Percentiles rank a stretch among this genome's conserved stretches.
phyloP scores from a whole-genome alignment of 1,284 basidiomycete species.

The Austroboletus niveus region DNA sequence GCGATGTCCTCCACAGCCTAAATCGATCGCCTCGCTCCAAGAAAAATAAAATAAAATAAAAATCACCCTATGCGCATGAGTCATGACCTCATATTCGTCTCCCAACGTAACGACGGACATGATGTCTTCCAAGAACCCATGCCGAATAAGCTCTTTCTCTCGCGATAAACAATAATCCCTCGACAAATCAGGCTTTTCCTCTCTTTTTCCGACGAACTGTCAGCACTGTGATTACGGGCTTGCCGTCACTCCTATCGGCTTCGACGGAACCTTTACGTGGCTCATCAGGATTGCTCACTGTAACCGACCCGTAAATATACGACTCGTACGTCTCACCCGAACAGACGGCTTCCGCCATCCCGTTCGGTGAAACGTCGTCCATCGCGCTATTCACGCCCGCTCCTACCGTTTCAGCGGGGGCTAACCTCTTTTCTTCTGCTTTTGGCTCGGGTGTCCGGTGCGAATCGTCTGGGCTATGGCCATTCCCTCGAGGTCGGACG shows the following conservation, averaged over 20 bases:
- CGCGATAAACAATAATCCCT: slow-evolving; percentile 11
- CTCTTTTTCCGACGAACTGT: slow-evolving; percentile 62
- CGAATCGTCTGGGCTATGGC: slow-evolving; percentile 20
- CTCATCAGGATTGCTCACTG: slow-evolving; percentile 46
- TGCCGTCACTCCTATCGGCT: slow-evolving; percentile 14
- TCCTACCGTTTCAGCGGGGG: slow-evolving; percentile 50
- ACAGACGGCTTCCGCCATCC: slow-evolving; percentile 61
- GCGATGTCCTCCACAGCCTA: not conserved
- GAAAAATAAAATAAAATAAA: not conserved
- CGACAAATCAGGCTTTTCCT: slow-evolving; percentile 23
- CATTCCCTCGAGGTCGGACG: slow-evolving; percentile 22
- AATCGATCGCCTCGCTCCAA: not conserved
- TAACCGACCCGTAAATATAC: slow-evolving; percentile 55
- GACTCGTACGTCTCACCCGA: slow-evolving; percentile 56
- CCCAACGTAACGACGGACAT: slow-evolving; percentile 15
- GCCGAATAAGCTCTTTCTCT: slow-evolving; percentile 6
- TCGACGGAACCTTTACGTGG: slow-evolving; percentile 21
- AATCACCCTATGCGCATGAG: too few species aligned
- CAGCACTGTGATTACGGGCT: slow-evolving; percentile 49
- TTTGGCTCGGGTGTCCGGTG: slow-evolving; percentile 41
- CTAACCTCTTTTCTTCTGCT: slow-evolving; percentile 21
- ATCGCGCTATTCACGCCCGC: slow-evolving; percentile 32
- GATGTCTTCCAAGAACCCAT: slow-evolving; percentile 3
- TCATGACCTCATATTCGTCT: too few species aligned
- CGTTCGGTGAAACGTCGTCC: slow-evolving; percentile 59